A percentile compares a stretch with the other conserved stretches of the same genome.
Evolutionary conservation across 2,329 filamentous ascomycete genomes (phyloP).

Genomic region (Pestalotiopsis sp.): DNA sequence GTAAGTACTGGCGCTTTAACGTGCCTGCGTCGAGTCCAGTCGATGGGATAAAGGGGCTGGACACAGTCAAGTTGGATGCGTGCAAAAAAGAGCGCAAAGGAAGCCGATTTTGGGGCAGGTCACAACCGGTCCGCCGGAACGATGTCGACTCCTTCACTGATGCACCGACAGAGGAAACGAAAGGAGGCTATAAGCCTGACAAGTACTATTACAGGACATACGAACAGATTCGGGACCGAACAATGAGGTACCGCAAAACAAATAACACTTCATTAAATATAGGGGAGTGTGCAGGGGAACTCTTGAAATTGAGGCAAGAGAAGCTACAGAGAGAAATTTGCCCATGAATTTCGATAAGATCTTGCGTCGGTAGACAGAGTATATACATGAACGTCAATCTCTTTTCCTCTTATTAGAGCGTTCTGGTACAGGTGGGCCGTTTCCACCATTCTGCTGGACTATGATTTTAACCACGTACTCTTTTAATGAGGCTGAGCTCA

Average conservation of each 20-base stretch:
- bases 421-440: not conserved
- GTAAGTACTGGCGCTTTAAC: not conserved
- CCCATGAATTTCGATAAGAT: no score
- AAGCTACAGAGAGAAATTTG: no score
- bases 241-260: not conserved
- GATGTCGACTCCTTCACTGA: not conserved
- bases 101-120: not conserved
- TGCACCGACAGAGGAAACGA: not conserved
- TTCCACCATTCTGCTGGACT: not conserved
- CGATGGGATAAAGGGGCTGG: not conserved
- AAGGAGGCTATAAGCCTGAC: not conserved
- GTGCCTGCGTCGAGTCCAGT: not conserved
- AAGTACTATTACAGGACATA: not conserved
- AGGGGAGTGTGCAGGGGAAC: no score
- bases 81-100: not conserved
- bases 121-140: not conserved
- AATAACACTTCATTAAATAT: not conserved
- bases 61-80: not conserved
- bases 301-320: no score
- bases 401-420: not conserved
- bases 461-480: not conserved
- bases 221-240: not conserved
- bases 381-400: not conserved
- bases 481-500: not conserved
- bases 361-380: no score